phyloP scores from a whole-genome alignment of 352 stramenopile genomes.

The Phytopythium montanum region DNA sequence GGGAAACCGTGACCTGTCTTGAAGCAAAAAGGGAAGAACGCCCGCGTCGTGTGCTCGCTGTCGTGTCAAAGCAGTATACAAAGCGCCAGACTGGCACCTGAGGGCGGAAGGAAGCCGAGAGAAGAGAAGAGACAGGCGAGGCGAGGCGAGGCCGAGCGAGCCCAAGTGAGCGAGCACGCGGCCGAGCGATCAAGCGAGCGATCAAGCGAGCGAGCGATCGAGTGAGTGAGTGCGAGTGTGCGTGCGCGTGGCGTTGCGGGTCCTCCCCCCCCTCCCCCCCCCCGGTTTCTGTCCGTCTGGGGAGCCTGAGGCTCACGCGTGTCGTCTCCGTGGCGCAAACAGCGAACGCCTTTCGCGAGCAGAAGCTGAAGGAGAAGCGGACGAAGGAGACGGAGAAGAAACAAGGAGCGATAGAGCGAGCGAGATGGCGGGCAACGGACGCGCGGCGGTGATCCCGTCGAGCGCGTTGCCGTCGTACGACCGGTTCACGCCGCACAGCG shows the following conservation, averaged over 20 bases:
- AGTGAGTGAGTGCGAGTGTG: not conserved
- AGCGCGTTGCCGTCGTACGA: slow-evolving; percentile 77
- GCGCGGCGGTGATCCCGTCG: slow-evolving; percentile 57
- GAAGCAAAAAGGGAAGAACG: not conserved
- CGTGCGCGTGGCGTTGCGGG: not conserved
- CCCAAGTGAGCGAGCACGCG: too few relatives aligned
- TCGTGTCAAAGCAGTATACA: too few relatives aligned
- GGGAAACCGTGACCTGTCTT: too few relatives aligned
- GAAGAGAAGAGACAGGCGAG: not conserved
- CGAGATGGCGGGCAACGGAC: slow-evolving; percentile 9
- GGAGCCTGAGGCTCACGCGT: too few relatives aligned
- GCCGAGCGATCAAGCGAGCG: not conserved
- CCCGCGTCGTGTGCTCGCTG: too few relatives aligned
- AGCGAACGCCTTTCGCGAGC: not conserved
- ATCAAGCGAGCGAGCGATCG: not conserved
- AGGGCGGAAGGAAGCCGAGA: not conserved
- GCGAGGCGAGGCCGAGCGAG: too few relatives aligned
- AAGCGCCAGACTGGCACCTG: too few relatives aligned
- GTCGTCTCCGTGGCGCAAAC: not conserved
- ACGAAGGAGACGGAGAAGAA: not conserved
- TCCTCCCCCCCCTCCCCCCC: too few relatives aligned
- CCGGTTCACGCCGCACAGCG: slow-evolving; percentile 65
- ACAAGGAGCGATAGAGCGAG: not conserved
- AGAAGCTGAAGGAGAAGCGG: not conserved
- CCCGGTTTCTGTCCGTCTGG: not conserved